Conservation (phyloP, 2,329 filamentous ascomycete species). For the Fusarium nematophilum region DNA sequence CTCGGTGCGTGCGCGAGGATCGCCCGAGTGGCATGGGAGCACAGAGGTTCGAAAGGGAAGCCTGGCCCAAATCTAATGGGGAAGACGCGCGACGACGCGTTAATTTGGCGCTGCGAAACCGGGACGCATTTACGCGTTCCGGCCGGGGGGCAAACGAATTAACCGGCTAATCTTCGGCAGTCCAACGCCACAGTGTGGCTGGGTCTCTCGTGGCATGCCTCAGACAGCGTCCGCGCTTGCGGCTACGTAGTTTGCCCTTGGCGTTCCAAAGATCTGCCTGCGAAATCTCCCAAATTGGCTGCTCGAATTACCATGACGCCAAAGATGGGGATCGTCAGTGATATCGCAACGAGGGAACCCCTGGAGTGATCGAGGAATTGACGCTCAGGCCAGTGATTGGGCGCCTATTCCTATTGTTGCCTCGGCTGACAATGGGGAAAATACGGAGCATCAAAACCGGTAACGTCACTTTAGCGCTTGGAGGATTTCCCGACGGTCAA, state of each 20-base stretch:
- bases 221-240: slow-evolving; percentile 24
- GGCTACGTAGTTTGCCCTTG: slow-evolving; percentile 29
- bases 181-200: slow-evolving; percentile 30
- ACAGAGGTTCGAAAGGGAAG: slow-evolving; percentile 28
- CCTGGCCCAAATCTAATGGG: slow-evolving; percentile 10
- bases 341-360: slow-evolving; percentile 30
- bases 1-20: slow-evolving; percentile 16
- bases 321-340: slow-evolving; percentile 38
- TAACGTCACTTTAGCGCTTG: slow-evolving; percentile 36
- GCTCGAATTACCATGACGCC: slow-evolving; percentile 15
- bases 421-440: slow-evolving; percentile 10
- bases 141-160: slow-evolving; percentile 1
- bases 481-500: slow-evolving; percentile 3
- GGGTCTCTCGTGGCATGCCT: slow-evolving; percentile 1
- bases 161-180: slow-evolving; percentile 32
- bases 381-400: slow-evolving; percentile 13
- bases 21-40: slow-evolving; percentile 31
- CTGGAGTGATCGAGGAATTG: slow-evolving; percentile 17
- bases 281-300: slow-evolving; percentile 29
- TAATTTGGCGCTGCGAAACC: slow-evolving; percentile 44
- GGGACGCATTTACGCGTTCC: slow-evolving; percentile 37
- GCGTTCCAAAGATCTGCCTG: slow-evolving; percentile 28
- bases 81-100: slow-evolving; percentile 50
- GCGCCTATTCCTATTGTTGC: not conserved
- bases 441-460: slow-evolving; percentile 4